A percentile compares a stretch with the other conserved stretches of the same genome.
Evolutionary conservation across 164 flowering plant genomes (phyloP).

Genomic region (Tetracentron sinense): DNA sequence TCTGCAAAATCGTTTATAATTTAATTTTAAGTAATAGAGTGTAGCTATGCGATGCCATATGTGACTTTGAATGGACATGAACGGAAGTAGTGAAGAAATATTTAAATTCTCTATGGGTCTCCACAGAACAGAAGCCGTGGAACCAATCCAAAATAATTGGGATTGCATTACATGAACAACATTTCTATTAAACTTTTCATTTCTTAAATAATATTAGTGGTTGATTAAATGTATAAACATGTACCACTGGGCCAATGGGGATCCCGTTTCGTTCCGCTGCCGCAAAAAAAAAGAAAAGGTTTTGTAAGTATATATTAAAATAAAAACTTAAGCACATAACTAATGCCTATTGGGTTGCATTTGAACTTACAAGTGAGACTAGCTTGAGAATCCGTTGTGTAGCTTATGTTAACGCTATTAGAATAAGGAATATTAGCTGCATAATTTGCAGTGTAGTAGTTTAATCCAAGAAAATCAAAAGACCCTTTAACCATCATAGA

Average conservation of each 20-base stretch:
- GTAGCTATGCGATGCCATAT: too few species aligned
- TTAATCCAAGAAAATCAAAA: too few species aligned
- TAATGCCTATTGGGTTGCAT: neutral
- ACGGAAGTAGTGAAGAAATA: too few species aligned
- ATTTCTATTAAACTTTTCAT: neutral
- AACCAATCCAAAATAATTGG: too few species aligned
- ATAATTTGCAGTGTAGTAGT: constrained; percentile 42
- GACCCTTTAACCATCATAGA: constrained; percentile 31
- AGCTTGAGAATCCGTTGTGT: constrained; percentile 17
- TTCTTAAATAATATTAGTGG: neutral
- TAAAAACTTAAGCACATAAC: neutral
- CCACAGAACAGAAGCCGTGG: too few species aligned
- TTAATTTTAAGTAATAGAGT: too few species aligned
- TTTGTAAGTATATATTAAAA: neutral
- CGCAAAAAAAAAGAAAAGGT: neutral
- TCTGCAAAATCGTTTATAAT: constrained; percentile 23
- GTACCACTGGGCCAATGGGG: constrained; percentile 16
- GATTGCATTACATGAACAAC: too few species aligned
- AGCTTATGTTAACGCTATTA: constrained; percentile 11
- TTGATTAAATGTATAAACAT: constrained; percentile 2
- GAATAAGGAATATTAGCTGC: constrained; percentile 15
- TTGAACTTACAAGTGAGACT: constrained; percentile 17
- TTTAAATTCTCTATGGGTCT: too few species aligned
- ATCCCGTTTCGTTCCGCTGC: constrained; percentile 20
- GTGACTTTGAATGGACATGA: too few species aligned